A percentile compares a stretch with the other conserved stretches of the same genome.
Conservation (phyloP, 2,329 filamentous ascomycete genomes). For the Epichloe brachyelytri region DNA sequence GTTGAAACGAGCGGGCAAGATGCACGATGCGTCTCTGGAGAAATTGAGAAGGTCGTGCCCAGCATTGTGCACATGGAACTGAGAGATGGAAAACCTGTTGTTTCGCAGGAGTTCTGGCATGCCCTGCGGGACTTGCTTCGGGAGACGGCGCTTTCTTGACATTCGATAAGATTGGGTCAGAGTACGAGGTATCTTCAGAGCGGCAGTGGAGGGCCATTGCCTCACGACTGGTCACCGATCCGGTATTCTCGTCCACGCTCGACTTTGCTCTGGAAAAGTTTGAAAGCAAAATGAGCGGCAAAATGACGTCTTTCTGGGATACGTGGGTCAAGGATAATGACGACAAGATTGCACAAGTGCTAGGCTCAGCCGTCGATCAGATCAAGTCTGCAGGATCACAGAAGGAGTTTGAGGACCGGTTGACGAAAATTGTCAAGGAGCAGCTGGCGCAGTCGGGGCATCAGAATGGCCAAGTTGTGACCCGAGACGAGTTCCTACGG, state of each 20-base stretch:
- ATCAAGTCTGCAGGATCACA: constrained; percentile 21
- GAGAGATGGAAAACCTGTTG: constrained; percentile 36
- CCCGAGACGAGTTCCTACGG: constrained; percentile 34
- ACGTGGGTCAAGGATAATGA: constrained; percentile 40
- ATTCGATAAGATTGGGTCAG: constrained; percentile 26
- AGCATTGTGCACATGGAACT: constrained; percentile 41
- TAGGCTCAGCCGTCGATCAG: constrained; percentile 21
- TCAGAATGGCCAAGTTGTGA: constrained; percentile 26
- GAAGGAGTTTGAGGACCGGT: constrained; percentile 19
- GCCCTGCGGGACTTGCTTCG: constrained; percentile 45
- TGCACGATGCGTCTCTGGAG: constrained; percentile 26
- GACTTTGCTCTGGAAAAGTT: constrained; percentile 13
- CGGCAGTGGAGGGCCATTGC: constrained; percentile 34
- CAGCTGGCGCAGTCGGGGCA: constrained; percentile 17
- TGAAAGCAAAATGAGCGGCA: constrained; percentile 16
- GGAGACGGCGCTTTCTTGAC: constrained; percentile 34
- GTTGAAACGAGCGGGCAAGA: constrained; percentile 17
- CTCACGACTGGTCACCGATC: constrained; percentile 25
- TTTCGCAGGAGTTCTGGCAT: constrained; percentile 54
- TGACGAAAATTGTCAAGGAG: constrained; percentile 25
- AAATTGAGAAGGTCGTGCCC: constrained; percentile 40
- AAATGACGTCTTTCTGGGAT: constrained; percentile 32
- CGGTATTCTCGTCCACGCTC: constrained; percentile 16
- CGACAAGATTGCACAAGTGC: constrained; percentile 19
- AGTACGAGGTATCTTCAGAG: constrained; percentile 29